Evolutionary conservation across 805 yeast species (phyloP).

Genomic region (Groenewaldozyma salmanticensis): DNA sequence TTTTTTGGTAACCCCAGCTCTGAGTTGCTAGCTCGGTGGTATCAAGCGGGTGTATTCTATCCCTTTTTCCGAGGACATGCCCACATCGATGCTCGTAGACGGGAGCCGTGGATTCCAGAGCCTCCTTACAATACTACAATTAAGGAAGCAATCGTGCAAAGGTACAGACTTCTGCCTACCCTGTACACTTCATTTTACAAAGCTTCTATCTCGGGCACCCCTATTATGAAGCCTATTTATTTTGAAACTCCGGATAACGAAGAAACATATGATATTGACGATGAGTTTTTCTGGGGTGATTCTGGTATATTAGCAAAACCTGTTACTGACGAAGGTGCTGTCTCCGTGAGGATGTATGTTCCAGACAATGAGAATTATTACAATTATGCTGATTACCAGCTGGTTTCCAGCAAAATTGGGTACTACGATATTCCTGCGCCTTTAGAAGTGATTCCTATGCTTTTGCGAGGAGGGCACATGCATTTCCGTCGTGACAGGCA

Average conservation of each 20-base stretch:
- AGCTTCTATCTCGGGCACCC: constrained; percentile 50
- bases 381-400: constrained; percentile 22
- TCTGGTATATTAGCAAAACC: constrained; percentile 75
- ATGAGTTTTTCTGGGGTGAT: constrained; percentile 71
- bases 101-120: constrained; percentile 85
- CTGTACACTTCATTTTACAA: constrained; percentile 71
- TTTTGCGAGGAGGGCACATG: constrained; percentile 71
- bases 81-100: constrained; percentile 82
- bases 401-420: constrained; percentile 31
- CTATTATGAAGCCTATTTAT: constrained; percentile 42
- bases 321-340: constrained; percentile 47
- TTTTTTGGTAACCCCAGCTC: constrained; percentile 82
- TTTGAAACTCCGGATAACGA: constrained; percentile 28
- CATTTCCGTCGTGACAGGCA: constrained; percentile 58
- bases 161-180: constrained; percentile 71
- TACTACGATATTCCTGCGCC: constrained; percentile 33
- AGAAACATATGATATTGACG: constrained; percentile 53
- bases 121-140: constrained; percentile 62
- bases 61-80: constrained; percentile 97
- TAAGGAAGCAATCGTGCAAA: constrained; percentile 57
- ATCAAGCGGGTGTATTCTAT: constrained; percentile 90
- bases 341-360: constrained; percentile 34
- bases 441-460: constrained; percentile 58
- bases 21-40: constrained; percentile 85
- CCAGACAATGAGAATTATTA: constrained; percentile 37